These are phyloP conservation scores for Diplodia mutila DNA, from an alignment of 2,329 filamentous ascomycete genomes.

Conservation along the genomic window DNA sequence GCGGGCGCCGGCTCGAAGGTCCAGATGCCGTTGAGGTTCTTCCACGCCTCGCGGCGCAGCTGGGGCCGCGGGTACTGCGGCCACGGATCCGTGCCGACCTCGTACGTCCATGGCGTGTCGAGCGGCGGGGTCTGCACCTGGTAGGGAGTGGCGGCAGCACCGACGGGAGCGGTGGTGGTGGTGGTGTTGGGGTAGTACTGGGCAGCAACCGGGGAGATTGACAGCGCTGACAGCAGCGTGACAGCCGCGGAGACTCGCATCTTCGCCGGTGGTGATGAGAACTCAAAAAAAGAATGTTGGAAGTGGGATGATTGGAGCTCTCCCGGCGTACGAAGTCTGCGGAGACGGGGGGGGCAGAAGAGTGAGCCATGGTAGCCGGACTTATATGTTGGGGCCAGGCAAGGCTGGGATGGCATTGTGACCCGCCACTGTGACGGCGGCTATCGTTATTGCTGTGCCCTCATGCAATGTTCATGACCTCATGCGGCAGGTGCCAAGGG, in stretches of 20 bases:
- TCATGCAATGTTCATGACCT: conserved; percentile 15
- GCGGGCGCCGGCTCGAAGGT: conserved; percentile 51
- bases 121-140: conserved; percentile 46
- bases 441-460: too few species aligned
- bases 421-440: too few species aligned
- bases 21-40: conserved; percentile 64
- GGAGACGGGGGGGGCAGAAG: background rate
- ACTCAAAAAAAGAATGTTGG: background rate
- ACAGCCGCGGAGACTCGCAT: background rate
- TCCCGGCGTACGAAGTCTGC: background rate
- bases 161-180: background rate
- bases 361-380: background rate
- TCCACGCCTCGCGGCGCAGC: conserved; percentile 58
- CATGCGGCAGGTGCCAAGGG: conserved; percentile 19
- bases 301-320: background rate
- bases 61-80: conserved; percentile 63
- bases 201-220: background rate
- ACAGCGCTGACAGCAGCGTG: conserved; percentile 5
- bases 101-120: conserved; percentile 56
- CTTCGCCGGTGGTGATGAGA: background rate
- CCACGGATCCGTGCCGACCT: conserved; percentile 59
- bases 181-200: conserved; percentile 4
- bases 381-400: conserved; percentile 1
- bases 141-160: conserved; percentile 43
- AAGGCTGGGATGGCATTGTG: background rate